Evolutionary conservation across 1,139 yeast genomes (phyloP).

Genomic region (Debaryomyces udenii): DNA sequence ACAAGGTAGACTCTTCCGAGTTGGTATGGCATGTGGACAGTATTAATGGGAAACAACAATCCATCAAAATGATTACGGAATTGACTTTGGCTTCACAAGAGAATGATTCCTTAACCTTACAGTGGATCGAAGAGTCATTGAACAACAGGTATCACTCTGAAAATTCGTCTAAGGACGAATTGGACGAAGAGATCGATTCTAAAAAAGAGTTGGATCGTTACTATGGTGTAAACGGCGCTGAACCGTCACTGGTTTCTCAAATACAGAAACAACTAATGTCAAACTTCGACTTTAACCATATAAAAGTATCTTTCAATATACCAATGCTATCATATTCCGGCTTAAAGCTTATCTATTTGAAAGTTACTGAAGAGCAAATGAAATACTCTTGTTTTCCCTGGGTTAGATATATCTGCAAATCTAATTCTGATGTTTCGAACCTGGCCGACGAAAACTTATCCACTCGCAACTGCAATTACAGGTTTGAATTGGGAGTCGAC

Average conservation of each 20-base stretch:
- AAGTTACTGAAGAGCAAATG: constrained; percentile 46
- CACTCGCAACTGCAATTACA: constrained; percentile 25
- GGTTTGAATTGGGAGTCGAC: constrained; percentile 32
- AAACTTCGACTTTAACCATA: constrained; percentile 26
- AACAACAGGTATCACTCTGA: constrained; percentile 3
- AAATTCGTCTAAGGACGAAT: not conserved
- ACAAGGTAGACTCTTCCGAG: constrained; percentile 49
- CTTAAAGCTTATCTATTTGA: constrained; percentile 40
- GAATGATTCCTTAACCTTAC: not conserved
- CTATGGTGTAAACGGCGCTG: constrained; percentile 46
- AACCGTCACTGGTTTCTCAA: constrained; percentile 28
- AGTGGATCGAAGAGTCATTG: not conserved
- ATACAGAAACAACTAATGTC: constrained; percentile 18
- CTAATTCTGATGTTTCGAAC: constrained; percentile 14
- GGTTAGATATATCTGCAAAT: constrained; percentile 46
- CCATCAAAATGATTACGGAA: constrained; percentile 50
- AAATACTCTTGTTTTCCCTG: constrained; percentile 52
- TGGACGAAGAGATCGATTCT: constrained; percentile 23
- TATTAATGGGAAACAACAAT: constrained; percentile 50
- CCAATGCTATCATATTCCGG: constrained; percentile 51
- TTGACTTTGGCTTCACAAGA: constrained; percentile 23
- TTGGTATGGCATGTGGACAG: constrained; percentile 63
- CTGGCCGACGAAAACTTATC: constrained; percentile 3
- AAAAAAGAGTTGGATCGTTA: constrained; percentile 38
- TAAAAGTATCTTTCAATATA: constrained; percentile 37